Percentiles rank a stretch among this genome's conserved stretches.
Conservation (phyloP, 2,329 filamentous ascomycete species). For the Phoma sp. region DNA sequence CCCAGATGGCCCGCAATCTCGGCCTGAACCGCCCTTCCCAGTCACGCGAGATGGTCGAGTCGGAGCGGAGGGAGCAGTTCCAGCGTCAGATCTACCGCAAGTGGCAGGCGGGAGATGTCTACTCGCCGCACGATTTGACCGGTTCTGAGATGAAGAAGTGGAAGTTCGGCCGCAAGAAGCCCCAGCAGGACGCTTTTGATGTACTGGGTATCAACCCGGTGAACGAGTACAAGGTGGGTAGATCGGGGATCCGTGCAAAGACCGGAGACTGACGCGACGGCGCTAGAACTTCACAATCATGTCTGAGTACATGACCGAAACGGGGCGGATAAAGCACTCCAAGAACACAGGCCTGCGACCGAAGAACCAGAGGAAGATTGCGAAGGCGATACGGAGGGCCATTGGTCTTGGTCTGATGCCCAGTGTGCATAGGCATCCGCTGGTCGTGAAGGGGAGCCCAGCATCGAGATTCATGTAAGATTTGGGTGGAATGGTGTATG, state of each 20-base stretch:
- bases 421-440: slow-evolving; percentile 83
- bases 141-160: slow-evolving; percentile 82
- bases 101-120: slow-evolving; percentile 82
- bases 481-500: background rate
- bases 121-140: slow-evolving; percentile 86
- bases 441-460: slow-evolving; percentile 40
- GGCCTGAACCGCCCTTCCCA: slow-evolving; percentile 30
- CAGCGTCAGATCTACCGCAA: slow-evolving; percentile 69
- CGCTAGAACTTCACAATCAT: slow-evolving; percentile 88
- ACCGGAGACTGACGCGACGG: slow-evolving; percentile 6
- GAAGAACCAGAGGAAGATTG: slow-evolving; percentile 90
- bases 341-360: slow-evolving; percentile 78
- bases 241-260: too few relatives aligned
- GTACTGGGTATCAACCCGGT: slow-evolving; percentile 78
- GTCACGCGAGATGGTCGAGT: slow-evolving; percentile 33
- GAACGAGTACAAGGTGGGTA: slow-evolving; percentile 80
- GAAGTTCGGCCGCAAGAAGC: slow-evolving; percentile 60
- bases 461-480: slow-evolving; percentile 30
- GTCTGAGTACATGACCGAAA: slow-evolving; percentile 82
- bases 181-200: slow-evolving; percentile 75
- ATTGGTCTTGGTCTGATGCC: slow-evolving; percentile 93
- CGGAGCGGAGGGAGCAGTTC: slow-evolving; percentile 54
- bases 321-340: slow-evolving; percentile 84
- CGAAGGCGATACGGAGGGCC: slow-evolving; percentile 87
- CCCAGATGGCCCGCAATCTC: slow-evolving; percentile 25